Base-by-base conservation (phyloP, 805 yeast genomes). In the Wickerhamomyces rabaulensis region DNA sequence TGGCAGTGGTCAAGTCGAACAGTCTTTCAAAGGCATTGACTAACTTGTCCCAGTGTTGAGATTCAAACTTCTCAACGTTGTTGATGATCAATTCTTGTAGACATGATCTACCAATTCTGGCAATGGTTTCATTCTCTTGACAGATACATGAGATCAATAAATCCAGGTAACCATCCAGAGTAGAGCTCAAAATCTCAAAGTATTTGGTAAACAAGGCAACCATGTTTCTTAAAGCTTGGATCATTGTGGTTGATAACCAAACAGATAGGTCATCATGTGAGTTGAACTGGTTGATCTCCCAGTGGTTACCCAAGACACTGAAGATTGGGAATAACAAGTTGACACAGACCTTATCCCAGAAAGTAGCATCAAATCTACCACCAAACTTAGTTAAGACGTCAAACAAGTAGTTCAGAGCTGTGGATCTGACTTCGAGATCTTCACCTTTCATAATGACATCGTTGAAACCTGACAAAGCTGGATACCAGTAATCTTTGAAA, bases 41-140 rank as follows among this genome's bases (percentile, higher is more conserved):
- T 17, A 91, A 71, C 58, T 79, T 70, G 10, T 67, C 68, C 99
- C 99, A 94, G 55, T 95, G 92, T 7, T 67, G 67, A 10, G 68
- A 73, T 19, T 66, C 62, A 60, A 94, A 88, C 56, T 79, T 80
- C 9, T 65, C 55, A 53, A 82, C 78, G 61, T 94, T 95, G 52
- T 85, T 85, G n/a, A 82, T 67, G 47, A 94, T 75, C 50, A 94
- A 71, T 53, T 83, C 86, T 54, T 86, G 84, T 48, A 94, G 73
- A 63, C 99, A 91, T 9, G 92, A 80, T 58, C 95, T 78, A 29
- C 99, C 99, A 53, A 92, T 92, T 57, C 96, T 76, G 0, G 97
- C 95, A 57, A 95, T 90, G 0, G 98, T 91, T 59, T 94, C 99
- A 63, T 94, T 92, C 57, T 91, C 97, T 65, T 94, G 99, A 57